Evolutionary conservation across 352 stramenopile species (phyloP), one percentile per base, ranked within the genome.

Genomic region (Phytopythium chamaehyphon): DNA sequence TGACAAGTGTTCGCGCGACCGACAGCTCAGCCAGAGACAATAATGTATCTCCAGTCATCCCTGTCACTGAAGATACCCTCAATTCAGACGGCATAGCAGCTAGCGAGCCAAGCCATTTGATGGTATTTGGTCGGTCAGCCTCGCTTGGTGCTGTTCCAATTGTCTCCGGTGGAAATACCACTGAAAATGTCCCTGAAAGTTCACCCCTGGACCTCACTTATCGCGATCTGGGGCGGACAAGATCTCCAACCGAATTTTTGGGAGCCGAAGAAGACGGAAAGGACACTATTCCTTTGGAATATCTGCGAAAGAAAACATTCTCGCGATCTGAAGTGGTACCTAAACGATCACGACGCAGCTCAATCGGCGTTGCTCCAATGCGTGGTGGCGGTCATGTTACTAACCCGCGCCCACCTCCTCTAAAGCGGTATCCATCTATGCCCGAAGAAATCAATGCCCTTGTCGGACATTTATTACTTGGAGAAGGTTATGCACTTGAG

Each of bases 381-480:
- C 15, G 31, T 12, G 26, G 37, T 11, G 43, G n/a, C 16, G 15
- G 26, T n/a, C n/a, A n/a, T n/a, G n/a, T n/a, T n/a, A 23, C 19
- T 24, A 6, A 40, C 24, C 6, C 22, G n/a, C 26, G 22, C 10
- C 0, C 22, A 39, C 16, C 38, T 51, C 24, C 40, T 37, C 38
- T 80, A 14, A 61, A 48, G n/a, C 43, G 63, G 26, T 67, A 70
- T 14, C 66, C 66, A 36, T 76, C 63, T 0, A 69, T 68, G 43
- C 63, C 66, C 6, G 57, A 59, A 1, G 69, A 77, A 37, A 57
- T 81, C 49, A 62, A 65, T 21, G 72, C 60, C 15, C 61, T 90
- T 42, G 76, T 90, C 15, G 71, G 74, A 19, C 55, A 67, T 36
- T 50, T 90, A 14, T 43, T 88, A 8, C 69, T 66, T 19, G 62